Percentiles rank a stretch among this genome's conserved stretches.
Evolutionary conservation across 768 basidiomycete species (phyloP).

Genomic region (Scleroderma citrinum): DNA sequence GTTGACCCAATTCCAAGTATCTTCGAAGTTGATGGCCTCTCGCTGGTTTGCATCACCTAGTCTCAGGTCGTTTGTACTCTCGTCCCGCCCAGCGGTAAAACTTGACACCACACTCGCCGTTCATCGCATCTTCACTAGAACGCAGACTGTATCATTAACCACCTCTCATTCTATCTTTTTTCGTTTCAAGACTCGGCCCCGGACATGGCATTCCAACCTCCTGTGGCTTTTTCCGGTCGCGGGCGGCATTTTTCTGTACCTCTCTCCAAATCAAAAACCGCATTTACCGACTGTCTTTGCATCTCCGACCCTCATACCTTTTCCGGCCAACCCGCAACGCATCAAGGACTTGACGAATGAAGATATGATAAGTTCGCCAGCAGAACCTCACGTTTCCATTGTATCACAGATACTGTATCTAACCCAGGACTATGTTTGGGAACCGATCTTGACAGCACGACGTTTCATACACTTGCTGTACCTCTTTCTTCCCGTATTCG

Average conservation of each 20-base stretch:
- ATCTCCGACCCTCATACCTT: constrained; percentile 45
- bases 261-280: constrained; percentile 38
- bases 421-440: constrained; percentile 61
- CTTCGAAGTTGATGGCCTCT: too few species aligned
- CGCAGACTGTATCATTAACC: too few species aligned
- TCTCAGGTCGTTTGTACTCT: too few species aligned
- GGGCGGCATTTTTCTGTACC: constrained; percentile 20
- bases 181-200: too few species aligned
- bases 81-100: too few species aligned
- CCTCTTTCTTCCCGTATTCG: constrained; percentile 84
- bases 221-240: too few species aligned
- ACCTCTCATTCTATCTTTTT: too few species aligned
- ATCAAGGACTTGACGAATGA: constrained; percentile 17
- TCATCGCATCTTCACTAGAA: too few species aligned
- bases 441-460: constrained; percentile 76
- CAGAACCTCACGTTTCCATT: constrained; percentile 51
- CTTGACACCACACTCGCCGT: too few species aligned
- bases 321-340: constrained; percentile 15
- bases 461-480: constrained; percentile 80
- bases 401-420: constrained; percentile 38
- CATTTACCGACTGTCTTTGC: constrained; percentile 45
- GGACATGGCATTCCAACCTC: too few species aligned
- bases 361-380: constrained; percentile 57
- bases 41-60: too few species aligned
- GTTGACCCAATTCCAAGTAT: too few species aligned